Percentiles rank a stretch among this genome's conserved stretches.
Evolutionary conservation across 768 basidiomycete species (phyloP).

Genomic region (Termitomyces sp.): DNA sequence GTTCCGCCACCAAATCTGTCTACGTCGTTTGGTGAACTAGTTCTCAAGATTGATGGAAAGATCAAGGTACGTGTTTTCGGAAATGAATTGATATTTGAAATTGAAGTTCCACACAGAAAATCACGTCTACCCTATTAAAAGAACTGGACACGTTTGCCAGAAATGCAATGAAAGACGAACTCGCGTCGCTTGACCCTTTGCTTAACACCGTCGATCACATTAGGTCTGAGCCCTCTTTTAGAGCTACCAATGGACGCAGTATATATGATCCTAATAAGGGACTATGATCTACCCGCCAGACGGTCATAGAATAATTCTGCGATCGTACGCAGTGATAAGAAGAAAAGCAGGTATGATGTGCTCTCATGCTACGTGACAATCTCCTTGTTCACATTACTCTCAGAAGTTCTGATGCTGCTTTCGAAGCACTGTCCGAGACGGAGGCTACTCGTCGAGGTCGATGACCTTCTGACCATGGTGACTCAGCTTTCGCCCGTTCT

Average conservation of each 20-base stretch:
- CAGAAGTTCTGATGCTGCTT: not conserved
- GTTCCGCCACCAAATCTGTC: conserved; percentile 57
- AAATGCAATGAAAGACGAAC: conserved; percentile 75
- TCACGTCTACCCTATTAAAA: conserved; percentile 71
- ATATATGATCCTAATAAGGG: conserved; percentile 12
- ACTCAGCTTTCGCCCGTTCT: not conserved
- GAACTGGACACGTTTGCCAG: conserved; percentile 82
- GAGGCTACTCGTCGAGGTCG: not conserved
- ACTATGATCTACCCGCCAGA: not conserved
- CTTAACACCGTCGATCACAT: conserved; percentile 31
- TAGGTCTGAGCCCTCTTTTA: not conserved
- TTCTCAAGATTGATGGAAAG: conserved; percentile 77
- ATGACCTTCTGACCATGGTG: not conserved
- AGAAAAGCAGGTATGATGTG: not conserved
- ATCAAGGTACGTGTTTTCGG: conserved; percentile 57
- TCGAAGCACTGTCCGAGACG: not conserved
- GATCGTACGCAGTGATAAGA: not conserved
- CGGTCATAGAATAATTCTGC: not conserved
- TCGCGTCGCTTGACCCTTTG: conserved; percentile 76
- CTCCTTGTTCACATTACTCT: not conserved
- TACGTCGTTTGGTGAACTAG: conserved; percentile 58
- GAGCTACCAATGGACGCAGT: not conserved
- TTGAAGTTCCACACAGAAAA: conserved; percentile 57
- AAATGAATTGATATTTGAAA: not conserved
- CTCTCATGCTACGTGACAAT: not conserved